Percentiles rank a stretch among this genome's conserved stretches.
Evolutionary conservation across 2,329 filamentous ascomycete species (phyloP).

Genomic region (Paecilomyces dactylethromorphus): DNA sequence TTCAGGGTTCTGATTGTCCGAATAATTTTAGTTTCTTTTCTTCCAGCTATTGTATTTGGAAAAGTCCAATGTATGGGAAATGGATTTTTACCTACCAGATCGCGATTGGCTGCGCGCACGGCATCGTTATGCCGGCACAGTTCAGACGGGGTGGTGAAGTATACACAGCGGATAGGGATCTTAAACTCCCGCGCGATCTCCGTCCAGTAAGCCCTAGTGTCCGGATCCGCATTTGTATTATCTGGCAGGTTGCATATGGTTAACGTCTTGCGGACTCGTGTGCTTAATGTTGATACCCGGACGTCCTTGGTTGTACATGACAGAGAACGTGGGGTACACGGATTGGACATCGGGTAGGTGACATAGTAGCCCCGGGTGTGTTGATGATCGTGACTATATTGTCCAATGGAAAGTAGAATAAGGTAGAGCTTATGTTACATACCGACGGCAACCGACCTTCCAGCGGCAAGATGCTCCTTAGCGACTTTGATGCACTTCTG

Average conservation of each 20-base stretch:
- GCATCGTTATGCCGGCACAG: slow-evolving; percentile 82
- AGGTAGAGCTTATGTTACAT: slow-evolving; percentile 28
- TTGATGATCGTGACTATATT: background rate
- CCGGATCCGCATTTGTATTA: slow-evolving; percentile 86
- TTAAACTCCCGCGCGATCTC: slow-evolving; percentile 62
- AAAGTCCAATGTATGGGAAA: slow-evolving; percentile 3
- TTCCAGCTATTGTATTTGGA: background rate
- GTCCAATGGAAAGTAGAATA: background rate
- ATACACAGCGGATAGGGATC: slow-evolving; percentile 76
- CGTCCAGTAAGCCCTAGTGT: slow-evolving; percentile 73
- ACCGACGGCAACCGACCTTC: slow-evolving; percentile 72
- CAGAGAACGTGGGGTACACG: background rate
- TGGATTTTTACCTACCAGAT: slow-evolving; percentile 23
- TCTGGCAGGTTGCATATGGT: slow-evolving; percentile 47
- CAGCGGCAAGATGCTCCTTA: slow-evolving; percentile 55
- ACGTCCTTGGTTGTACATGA: background rate
- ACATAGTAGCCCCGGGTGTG: background rate
- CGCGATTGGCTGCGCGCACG: slow-evolving; percentile 61
- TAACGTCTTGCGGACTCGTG: background rate
- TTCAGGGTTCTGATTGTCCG: slow-evolving; percentile 62
- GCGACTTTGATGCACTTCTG: slow-evolving; percentile 66
- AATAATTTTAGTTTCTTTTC: slow-evolving; percentile 4
- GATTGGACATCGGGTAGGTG: background rate
- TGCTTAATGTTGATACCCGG: background rate
- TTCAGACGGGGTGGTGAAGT: slow-evolving; percentile 66